Conservation (phyloP, 129 eudicot species). For the Flaveria trinervia region DNA sequence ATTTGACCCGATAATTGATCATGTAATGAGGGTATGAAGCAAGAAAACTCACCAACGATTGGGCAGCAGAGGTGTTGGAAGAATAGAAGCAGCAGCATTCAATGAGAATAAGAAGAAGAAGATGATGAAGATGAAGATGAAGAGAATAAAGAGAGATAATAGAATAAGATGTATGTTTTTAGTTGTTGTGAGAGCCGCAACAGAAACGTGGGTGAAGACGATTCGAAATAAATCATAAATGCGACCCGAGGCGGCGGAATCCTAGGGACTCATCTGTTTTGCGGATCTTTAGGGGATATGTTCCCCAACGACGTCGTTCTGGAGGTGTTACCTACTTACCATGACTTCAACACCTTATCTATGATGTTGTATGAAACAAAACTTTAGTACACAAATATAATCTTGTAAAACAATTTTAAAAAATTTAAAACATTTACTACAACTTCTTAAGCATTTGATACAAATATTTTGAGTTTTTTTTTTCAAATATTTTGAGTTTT, state of each 20-base stretch:
- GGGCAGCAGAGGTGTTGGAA: not conserved
- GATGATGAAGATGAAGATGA: not conserved
- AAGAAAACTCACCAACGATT: conserved; percentile 24
- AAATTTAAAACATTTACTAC: no score
- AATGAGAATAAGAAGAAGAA: not conserved
- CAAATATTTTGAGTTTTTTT: no score
- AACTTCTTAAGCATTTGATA: no score
- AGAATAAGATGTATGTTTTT: not conserved
- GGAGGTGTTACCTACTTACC: not conserved
- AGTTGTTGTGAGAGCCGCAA: conserved; percentile 11
- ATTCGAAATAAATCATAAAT: conserved; percentile 23
- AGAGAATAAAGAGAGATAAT: not conserved
- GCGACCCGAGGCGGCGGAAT: conserved; percentile 32
- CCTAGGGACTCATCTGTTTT: conserved; percentile 29
- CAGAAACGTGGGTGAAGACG: conserved; percentile 27
- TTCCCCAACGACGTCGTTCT: conserved; percentile 13
- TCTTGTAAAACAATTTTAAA: no score
- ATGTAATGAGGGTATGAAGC: not conserved
- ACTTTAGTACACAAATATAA: no score
- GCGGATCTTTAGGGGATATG: conserved; percentile 42
- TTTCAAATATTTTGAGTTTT: no score
- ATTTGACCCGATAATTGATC: not conserved
- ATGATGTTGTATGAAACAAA: no score
- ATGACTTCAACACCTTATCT: no score
- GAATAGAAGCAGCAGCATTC: conserved; percentile 18